Conservation (phyloP, 2,329 filamentous ascomycete species). For the Fusarium mundagurra region DNA sequence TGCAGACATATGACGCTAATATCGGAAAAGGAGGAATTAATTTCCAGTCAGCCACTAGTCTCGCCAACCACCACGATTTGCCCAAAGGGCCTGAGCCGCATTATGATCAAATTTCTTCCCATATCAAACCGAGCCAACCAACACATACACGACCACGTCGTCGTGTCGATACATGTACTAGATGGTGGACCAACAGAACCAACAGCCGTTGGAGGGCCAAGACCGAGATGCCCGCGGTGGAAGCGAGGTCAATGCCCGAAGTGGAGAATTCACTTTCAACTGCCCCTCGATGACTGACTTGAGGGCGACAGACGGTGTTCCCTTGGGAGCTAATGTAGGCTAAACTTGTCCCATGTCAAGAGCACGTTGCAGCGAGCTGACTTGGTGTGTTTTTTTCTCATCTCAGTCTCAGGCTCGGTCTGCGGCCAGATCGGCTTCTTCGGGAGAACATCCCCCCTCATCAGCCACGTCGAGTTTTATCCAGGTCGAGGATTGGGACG, state of each 20-base stretch:
- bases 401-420: neutral
- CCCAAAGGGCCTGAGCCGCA: neutral
- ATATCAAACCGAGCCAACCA: neutral
- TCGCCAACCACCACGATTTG: neutral
- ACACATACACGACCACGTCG: neutral
- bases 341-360: neutral
- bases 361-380: neutral
- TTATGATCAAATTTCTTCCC: neutral
- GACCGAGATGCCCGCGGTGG: neutral
- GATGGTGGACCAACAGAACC: neutral
- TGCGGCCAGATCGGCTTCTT: neutral
- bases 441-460: neutral
- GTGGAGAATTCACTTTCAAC: neutral
- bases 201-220: neutral
- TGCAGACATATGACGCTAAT: neutral
- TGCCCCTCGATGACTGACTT: neutral
- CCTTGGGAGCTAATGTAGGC: neutral
- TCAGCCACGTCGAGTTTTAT: neutral
- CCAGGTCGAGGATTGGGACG: neutral
- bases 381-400: neutral
- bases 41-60: neutral
- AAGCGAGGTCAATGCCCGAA: neutral
- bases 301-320: neutral
- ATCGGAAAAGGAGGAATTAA: slow-evolving; percentile 3
- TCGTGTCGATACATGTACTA: neutral